phyloP scores from a whole-genome alignment of 2,329 filamentous ascomycete species.

The Cladosporium sp. region DNA sequence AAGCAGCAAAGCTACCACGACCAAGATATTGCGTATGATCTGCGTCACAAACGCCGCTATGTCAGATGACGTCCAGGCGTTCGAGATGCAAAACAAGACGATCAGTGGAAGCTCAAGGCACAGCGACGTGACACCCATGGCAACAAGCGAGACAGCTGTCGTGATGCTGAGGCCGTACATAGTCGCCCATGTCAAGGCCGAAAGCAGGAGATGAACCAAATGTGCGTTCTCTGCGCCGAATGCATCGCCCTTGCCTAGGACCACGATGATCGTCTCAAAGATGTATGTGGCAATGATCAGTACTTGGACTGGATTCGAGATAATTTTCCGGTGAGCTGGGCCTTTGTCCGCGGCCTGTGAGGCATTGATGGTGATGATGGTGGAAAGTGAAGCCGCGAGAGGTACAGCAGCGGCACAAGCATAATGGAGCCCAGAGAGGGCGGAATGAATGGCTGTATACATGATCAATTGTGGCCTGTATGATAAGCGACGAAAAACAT shows the following conservation, averaged over 20 bases:
- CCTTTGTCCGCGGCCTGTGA: background rate
- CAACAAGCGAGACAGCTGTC: background rate
- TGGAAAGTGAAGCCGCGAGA: background rate
- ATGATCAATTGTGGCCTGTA: background rate
- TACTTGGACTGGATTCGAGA: background rate
- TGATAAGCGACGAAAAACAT: background rate
- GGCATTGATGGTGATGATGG: background rate
- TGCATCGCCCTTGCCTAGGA: constrained; percentile 39
- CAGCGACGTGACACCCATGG: background rate
- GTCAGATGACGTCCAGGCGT: background rate
- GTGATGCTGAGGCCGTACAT: background rate
- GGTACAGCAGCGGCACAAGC: constrained; percentile 2
- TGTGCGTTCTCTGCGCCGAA: constrained; percentile 34
- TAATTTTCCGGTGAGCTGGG: background rate
- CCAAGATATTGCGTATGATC: background rate
- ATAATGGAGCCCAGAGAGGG: constrained; percentile 9
- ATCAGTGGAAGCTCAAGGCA: constrained; percentile 1
- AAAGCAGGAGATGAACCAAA: constrained; percentile 33
- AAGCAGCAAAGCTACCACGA: background rate
- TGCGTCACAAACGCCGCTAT: background rate
- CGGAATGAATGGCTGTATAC: background rate
- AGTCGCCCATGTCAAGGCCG: constrained; percentile 8
- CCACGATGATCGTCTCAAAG: constrained; percentile 30
- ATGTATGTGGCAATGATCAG: constrained; percentile 5
- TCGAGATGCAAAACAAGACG: background rate